These are phyloP conservation scores for Nannochloris sp. DNA, from an alignment of 139 green algal genomes.

Conservation along the genomic window DNA sequence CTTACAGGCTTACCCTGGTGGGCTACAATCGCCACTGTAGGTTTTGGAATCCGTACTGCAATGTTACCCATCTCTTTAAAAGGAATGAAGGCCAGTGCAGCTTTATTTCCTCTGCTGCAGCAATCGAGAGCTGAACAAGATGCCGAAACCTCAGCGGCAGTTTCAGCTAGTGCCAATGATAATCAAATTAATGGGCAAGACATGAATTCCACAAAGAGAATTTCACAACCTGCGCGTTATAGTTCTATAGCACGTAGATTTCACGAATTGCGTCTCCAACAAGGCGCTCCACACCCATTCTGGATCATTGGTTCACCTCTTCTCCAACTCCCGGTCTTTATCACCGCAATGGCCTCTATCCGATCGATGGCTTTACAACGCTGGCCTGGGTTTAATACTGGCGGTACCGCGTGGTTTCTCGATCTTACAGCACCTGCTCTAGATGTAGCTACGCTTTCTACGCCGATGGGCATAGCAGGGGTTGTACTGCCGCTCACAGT, in stretches of 20 bases:
- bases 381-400: slow-evolving; percentile 55
- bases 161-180: neutral
- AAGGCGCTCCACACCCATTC: slow-evolving; percentile 41
- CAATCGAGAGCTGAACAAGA: slow-evolving; percentile 10
- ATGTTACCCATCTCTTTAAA: slow-evolving; percentile 35
- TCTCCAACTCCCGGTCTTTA: slow-evolving; percentile 56
- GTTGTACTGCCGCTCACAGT: slow-evolving; percentile 45
- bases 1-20: slow-evolving; percentile 56
- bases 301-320: slow-evolving; percentile 65
- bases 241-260: neutral
- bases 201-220: neutral
- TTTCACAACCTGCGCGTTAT: neutral
- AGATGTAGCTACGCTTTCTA: slow-evolving; percentile 21
- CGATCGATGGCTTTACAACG: slow-evolving; percentile 43
- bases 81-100: slow-evolving; percentile 20
- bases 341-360: slow-evolving; percentile 43
- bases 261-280: slow-evolving; percentile 31
- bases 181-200: neutral
- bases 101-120: slow-evolving; percentile 11
- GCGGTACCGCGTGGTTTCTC: slow-evolving; percentile 64
- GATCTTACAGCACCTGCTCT: slow-evolving; percentile 59
- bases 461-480: slow-evolving; percentile 37
- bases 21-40: slow-evolving; percentile 32
- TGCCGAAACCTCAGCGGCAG: neutral
- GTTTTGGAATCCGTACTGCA: slow-evolving; percentile 21